A percentile compares a stretch with the other conserved stretches of the same genome.
phyloP scores from a whole-genome alignment of 768 basidiomycete species.

The Roridomyces roridus region DNA sequence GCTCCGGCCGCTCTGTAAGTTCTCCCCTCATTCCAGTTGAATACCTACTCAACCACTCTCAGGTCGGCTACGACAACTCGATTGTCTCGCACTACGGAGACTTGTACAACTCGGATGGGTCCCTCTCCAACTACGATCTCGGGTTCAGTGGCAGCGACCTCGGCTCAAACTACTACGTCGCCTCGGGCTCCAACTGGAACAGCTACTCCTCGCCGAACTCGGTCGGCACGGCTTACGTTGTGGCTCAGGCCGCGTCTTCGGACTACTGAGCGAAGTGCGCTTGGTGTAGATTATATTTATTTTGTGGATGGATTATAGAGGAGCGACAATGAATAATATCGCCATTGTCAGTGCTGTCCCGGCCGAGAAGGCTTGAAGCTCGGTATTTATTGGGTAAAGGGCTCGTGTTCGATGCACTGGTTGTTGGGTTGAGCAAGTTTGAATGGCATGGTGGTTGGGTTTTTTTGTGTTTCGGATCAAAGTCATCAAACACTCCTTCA shows the following conservation, averaged over 20 bases:
- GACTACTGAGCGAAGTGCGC: neutral
- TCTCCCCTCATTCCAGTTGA: neutral
- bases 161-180: constrained; percentile 34
- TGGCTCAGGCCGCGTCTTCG: constrained; percentile 22
- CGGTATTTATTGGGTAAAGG: too few relatives aligned
- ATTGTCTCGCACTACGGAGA: constrained; percentile 36
- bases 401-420: too few relatives aligned
- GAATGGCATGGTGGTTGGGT: too few relatives aligned
- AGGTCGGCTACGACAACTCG: constrained; percentile 39
- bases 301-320: too few relatives aligned
- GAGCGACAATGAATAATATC: too few relatives aligned
- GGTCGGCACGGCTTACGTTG: constrained; percentile 29
- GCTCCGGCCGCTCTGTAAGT: constrained; percentile 28
- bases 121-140: constrained; percentile 35
- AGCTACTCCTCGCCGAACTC: constrained; percentile 29
- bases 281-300: too few relatives aligned
- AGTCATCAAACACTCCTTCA: too few relatives aligned
- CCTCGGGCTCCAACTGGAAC: constrained; percentile 36
- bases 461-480: too few relatives aligned
- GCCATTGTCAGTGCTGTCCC: too few relatives aligned
- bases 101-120: constrained; percentile 36
- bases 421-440: too few relatives aligned
- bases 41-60: too few relatives aligned
- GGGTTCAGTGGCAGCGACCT: constrained; percentile 39
- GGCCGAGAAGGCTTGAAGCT: too few relatives aligned